Conservation (phyloP, 1,139 yeast genomes). For the Hemisphaericaspora lyxosophila region DNA sequence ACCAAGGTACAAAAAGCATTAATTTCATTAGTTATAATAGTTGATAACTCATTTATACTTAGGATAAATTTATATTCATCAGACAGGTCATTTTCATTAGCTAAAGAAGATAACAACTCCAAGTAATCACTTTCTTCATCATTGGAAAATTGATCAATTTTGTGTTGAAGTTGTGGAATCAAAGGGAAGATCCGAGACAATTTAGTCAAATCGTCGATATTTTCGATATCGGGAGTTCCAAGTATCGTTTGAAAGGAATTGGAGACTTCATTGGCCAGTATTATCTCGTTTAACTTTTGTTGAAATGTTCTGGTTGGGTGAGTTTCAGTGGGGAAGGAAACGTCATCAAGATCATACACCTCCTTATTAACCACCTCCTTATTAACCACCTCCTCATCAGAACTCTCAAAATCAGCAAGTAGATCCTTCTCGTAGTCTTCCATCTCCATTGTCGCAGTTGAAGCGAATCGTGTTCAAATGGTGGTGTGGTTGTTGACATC, state of each 20-base stretch:
- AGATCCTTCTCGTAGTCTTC: constrained; percentile 35
- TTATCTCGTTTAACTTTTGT: constrained; percentile 14
- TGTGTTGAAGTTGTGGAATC: constrained; percentile 25
- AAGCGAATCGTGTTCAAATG: too few relatives aligned
- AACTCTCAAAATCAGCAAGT: constrained; percentile 34
- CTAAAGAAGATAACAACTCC: constrained; percentile 32
- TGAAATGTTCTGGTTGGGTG: constrained; percentile 10
- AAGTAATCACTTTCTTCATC: constrained; percentile 31
- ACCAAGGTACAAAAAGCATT: constrained; percentile 49
- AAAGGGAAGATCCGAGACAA: constrained; percentile 27
- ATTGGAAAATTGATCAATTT: constrained; percentile 24
- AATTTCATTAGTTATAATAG: constrained; percentile 59
- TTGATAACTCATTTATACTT: constrained; percentile 55
- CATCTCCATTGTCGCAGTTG: constrained; percentile 10
- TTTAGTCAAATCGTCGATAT: constrained; percentile 18
- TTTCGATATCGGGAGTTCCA: constrained; percentile 19
- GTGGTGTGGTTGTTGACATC: too few relatives aligned
- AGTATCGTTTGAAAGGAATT: constrained; percentile 15
- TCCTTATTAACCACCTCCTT: constrained; percentile 9
- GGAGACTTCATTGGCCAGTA: constrained; percentile 12
- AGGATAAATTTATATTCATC: constrained; percentile 53
- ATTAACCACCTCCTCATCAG: constrained; percentile 15
- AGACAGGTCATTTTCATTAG: constrained; percentile 28
- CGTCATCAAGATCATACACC: constrained; percentile 4
- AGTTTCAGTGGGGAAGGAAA: neutral